These are phyloP conservation scores for Closterium sp. DNA, from an alignment of 139 green algal species.

Conservation along the genomic window DNA sequence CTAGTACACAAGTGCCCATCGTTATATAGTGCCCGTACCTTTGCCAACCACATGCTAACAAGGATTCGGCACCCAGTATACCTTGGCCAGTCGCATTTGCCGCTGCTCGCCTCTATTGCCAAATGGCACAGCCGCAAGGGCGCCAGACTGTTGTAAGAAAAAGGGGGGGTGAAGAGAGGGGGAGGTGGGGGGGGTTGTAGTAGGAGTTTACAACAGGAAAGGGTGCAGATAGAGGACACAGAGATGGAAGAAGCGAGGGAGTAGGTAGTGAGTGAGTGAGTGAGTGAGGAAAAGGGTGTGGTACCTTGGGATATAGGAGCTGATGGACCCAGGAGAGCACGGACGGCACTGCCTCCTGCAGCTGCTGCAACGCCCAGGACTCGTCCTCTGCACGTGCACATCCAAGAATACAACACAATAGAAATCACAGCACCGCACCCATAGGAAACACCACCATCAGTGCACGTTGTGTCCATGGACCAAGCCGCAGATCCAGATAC, in stretches of 20 bases:
- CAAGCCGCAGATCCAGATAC: no score
- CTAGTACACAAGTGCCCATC: no score
- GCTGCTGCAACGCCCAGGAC: neutral
- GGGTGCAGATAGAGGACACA: neutral
- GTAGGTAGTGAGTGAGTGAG: neutral
- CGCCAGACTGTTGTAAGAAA: neutral
- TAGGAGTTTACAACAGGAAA: neutral
- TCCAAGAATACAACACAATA: no score
- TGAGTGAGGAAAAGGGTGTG: neutral
- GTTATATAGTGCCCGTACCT: no score
- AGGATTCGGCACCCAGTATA: neutral
- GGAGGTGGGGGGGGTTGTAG: neutral
- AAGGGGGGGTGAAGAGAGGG: neutral
- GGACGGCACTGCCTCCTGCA: slow-evolving; percentile 1
- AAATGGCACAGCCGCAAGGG: neutral
- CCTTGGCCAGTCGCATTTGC: neutral
- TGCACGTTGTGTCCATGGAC: no score
- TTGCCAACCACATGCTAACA: no score
- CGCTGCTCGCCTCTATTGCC: neutral
- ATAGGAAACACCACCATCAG: no score
- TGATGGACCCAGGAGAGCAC: slow-evolving; percentile 2
- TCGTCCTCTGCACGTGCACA: slow-evolving; percentile 8
- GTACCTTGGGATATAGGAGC: slow-evolving; percentile 14
- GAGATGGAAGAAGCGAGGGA: neutral
- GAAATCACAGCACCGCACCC: no score